Percentiles rank a stretch among this genome's conserved stretches.
Conservation (phyloP, 179 eudicot genomes). For the Corrigiola litoralis region DNA sequence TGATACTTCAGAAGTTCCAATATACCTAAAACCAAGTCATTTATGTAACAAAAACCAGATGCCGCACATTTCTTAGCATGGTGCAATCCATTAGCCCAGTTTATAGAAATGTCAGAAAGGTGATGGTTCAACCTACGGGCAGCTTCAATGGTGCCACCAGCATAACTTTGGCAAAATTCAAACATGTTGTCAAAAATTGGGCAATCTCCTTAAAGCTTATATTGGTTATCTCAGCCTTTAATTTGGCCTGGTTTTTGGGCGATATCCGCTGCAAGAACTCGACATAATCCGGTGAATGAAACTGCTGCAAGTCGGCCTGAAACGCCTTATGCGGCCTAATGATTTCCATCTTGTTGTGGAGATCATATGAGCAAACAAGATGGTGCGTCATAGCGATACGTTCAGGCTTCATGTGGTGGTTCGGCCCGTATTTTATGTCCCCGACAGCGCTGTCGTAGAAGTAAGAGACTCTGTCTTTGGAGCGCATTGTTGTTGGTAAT, state of each 20-base stretch:
- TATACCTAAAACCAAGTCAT: conserved; percentile 93
- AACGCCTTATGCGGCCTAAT: conserved; percentile 97
- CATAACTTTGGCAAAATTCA: conserved; percentile 97
- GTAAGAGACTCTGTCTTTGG: conserved; percentile 82
- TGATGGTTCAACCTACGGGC: conserved; percentile 90
- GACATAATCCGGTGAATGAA: conserved; percentile 91
- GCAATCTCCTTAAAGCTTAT: conserved; percentile 94
- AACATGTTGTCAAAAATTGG: conserved; percentile 92
- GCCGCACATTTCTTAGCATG: conserved; percentile 98
- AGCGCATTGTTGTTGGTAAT: conserved; percentile 75
- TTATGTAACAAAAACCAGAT: conserved; percentile 95
- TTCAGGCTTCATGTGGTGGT: conserved; percentile 97
- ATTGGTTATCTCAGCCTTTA: conserved; percentile 67
- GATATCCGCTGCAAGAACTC: conserved; percentile 88
- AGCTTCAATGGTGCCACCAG: conserved; percentile 99
- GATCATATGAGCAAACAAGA: conserved; percentile 79
- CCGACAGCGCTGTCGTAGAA: conserved; percentile 98
- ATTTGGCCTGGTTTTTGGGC: conserved; percentile 65
- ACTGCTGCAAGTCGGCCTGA: conserved; percentile 92
- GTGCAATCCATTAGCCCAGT: conserved; percentile 99
- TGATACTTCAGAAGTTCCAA: conserved; percentile 94
- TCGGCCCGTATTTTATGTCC: conserved; percentile 86
- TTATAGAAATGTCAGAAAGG: conserved; percentile 92
- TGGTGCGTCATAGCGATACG: conserved; percentile 94
- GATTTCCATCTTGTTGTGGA: conserved; percentile 88